Evolutionary conservation across 1,284 basidiomycete genomes (phyloP), one percentile per base, ranked within the genome.

Genomic region (Cutaneotrichosporon mucoides): DNA sequence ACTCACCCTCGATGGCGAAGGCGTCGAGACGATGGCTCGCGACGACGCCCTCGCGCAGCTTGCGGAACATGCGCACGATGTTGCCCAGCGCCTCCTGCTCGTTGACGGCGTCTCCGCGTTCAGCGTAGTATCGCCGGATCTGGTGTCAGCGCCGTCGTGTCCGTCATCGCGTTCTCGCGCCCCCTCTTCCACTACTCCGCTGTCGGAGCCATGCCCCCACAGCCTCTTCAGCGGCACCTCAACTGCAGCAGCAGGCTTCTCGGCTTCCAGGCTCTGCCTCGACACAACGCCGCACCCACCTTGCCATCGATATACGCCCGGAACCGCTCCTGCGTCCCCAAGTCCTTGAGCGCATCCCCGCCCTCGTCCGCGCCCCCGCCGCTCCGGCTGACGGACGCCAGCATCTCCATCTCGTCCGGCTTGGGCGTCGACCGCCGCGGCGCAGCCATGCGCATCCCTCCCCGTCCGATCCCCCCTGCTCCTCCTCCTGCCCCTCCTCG

Each of bases 301-400:
- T 70, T 65, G 35, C 71, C 67, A 24, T 75, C 71, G 45, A 79
- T 77, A 54, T 75, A 79, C 16, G 35, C 38, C 43, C 75, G 60
- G 58, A 73, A 76, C 36, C 63, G 61, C 47, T 72, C 68, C 55
- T 79, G 77, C 8, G 65, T 68, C 0, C 6, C 51, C 56, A 62
- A 69, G 55, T 75, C 66, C 60, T 77, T 78, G 61, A 79, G 64
- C 68, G 72, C 71, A 68, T 78, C 76, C 48, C 76, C 76, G 50
- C 73, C 71, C 1, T 66, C 70, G 0, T 72, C 76, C 48, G 72
- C 68, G 0, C 76, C 76, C 11, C 76, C 76, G 24, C 24, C 24
- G 35, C 67, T 69, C 12, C 75, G 57, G 8, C 68, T 68, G 2
- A 77, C 73, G 47, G 62, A 66, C 37, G 73, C 73, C 4, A 75